phyloP scores from a whole-genome alignment of 768 basidiomycete species.

The Mycena haematopus region DNA sequence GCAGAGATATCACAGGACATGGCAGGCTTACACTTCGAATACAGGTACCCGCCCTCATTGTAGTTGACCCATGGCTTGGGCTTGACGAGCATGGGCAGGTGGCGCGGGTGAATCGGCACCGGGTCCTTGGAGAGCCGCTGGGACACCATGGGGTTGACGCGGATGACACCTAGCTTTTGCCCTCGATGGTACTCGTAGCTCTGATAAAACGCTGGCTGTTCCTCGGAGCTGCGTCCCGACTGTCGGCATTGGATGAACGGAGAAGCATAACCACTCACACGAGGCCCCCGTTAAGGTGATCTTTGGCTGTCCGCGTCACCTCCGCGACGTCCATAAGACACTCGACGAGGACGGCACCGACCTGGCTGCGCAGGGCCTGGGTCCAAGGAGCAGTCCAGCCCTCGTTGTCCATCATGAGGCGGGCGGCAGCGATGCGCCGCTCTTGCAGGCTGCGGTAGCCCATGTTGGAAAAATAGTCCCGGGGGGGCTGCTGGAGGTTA shows the following conservation, averaged over 20 bases:
- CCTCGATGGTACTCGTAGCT: constrained; percentile 94
- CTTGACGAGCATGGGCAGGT: constrained; percentile 93
- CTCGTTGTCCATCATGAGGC: constrained; percentile 69
- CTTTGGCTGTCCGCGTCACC: constrained; percentile 64
- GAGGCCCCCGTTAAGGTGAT: constrained; percentile 63
- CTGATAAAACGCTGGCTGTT: constrained; percentile 91
- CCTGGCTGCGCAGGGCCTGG: constrained; percentile 71
- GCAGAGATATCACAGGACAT: constrained; percentile 10
- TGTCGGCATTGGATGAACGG: not conserved
- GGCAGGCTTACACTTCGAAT: constrained; percentile 66
- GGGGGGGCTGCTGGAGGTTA: constrained; percentile 32
- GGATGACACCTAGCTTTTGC: constrained; percentile 90
- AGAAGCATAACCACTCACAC: constrained; percentile 54
- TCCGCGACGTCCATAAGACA: constrained; percentile 85
- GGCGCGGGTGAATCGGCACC: constrained; percentile 85
- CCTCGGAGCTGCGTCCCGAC: constrained; percentile 62
- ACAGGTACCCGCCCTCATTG: constrained; percentile 84
- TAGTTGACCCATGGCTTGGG: constrained; percentile 87
- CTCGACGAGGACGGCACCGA: constrained; percentile 86
- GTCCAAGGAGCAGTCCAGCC: constrained; percentile 87
- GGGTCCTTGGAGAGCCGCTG: constrained; percentile 79
- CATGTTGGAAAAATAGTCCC: constrained; percentile 59
- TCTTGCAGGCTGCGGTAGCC: constrained; percentile 69
- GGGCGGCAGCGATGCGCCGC: constrained; percentile 69
- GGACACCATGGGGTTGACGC: constrained; percentile 80